Conservation (phyloP, 495 filamentous ascomycete genomes). For the Aspergillus egyptiacus region DNA sequence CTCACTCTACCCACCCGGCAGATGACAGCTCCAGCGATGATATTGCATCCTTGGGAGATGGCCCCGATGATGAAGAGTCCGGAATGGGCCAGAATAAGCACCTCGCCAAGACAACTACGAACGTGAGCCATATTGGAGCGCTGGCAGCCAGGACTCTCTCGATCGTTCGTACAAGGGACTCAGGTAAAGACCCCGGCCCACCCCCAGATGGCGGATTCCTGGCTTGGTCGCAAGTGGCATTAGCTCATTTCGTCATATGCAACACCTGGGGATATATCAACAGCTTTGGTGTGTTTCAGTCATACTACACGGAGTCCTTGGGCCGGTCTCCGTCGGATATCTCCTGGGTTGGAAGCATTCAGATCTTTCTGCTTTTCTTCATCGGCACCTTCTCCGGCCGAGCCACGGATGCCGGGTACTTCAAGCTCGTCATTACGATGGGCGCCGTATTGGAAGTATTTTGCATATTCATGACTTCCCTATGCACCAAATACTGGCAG, state of each 20-base stretch:
- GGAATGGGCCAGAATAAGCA: constrained; percentile 13
- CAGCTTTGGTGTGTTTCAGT: constrained; percentile 76
- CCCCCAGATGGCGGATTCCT: constrained; percentile 49
- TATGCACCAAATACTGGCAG: constrained; percentile 63
- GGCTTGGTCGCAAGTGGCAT: constrained; percentile 63
- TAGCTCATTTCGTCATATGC: constrained; percentile 61
- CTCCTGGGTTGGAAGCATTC: constrained; percentile 70
- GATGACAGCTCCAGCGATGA: constrained; percentile 7
- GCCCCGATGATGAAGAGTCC: constrained; percentile 24
- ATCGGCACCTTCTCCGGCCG: constrained; percentile 63
- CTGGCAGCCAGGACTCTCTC: constrained; percentile 29
- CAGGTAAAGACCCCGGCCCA: constrained; percentile 46
- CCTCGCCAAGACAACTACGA: constrained; percentile 24
- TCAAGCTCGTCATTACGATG: constrained; percentile 47
- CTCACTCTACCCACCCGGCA: not conserved
- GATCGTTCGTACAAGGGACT: constrained; percentile 41
- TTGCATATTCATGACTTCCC: constrained; percentile 67
- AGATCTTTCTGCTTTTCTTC: constrained; percentile 70
- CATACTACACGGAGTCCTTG: constrained; percentile 58
- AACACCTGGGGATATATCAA: constrained; percentile 74
- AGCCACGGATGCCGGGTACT: constrained; percentile 64
- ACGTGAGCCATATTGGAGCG: constrained; percentile 22
- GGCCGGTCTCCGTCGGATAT: constrained; percentile 55
- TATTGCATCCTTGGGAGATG: not conserved
- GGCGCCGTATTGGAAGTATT: constrained; percentile 56